Evolutionary conservation across 2,329 filamentous ascomycete genomes (phyloP).

Genomic region (Microsporum canis): DNA sequence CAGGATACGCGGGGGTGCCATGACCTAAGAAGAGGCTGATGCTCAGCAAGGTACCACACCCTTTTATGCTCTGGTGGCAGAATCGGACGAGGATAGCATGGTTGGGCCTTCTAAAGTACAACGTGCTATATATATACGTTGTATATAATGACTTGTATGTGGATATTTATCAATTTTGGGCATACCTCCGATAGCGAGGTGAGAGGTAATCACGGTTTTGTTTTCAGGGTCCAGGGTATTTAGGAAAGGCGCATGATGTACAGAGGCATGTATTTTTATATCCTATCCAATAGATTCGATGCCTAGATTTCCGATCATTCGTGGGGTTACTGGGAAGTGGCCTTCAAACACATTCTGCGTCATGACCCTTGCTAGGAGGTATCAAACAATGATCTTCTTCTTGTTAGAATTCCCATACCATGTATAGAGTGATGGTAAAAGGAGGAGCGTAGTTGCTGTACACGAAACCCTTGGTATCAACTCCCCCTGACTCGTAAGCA

Average conservation of each 20-base stretch:
- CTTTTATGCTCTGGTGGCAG: background rate
- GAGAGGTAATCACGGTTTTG: background rate
- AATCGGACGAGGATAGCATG: background rate
- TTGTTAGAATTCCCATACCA: background rate
- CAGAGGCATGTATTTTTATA: background rate
- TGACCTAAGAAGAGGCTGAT: background rate
- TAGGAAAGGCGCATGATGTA: background rate
- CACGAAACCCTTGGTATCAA: background rate
- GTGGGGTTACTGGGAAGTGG: background rate
- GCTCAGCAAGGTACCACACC: background rate
- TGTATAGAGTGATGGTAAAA: background rate
- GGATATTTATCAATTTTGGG: background rate
- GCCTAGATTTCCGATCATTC: background rate
- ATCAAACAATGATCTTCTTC: background rate
- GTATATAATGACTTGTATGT: background rate
- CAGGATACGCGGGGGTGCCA: background rate
- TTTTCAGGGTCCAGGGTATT: background rate
- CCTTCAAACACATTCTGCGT: background rate
- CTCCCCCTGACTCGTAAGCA: background rate
- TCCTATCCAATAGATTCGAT: background rate
- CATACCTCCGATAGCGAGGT: background rate
- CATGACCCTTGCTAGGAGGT: background rate
- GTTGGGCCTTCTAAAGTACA: background rate
- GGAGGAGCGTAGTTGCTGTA: background rate
- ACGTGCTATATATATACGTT: background rate